Conservation (phyloP, 2,329 filamentous ascomycete genomes). For the Calonectria pteridis region DNA sequence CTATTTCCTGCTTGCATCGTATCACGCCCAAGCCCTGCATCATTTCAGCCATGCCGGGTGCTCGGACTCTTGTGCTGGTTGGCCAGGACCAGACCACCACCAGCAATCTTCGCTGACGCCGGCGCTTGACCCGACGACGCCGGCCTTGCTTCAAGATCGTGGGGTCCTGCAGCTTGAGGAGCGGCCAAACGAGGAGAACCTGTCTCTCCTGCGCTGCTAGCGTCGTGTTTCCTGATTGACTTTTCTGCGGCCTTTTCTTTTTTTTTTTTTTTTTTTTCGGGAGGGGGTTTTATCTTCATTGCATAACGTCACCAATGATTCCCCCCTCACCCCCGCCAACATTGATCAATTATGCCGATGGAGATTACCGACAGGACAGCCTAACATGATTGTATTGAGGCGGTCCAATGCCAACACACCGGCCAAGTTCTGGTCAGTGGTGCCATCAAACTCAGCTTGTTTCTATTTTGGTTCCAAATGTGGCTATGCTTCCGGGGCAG, state of each 20-base stretch:
- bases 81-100: not conserved
- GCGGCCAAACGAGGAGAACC: not conserved
- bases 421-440: conserved; percentile 3
- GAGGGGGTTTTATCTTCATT: not conserved
- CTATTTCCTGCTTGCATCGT: conserved; percentile 15
- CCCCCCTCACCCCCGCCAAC: not conserved
- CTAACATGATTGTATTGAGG: not conserved
- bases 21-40: conserved; percentile 14
- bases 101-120: not conserved
- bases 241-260: not conserved
- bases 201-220: not conserved
- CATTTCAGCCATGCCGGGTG: conserved; percentile 24
- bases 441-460: not conserved
- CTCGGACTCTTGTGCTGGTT: not conserved
- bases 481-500: conserved; percentile 14
- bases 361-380: conserved; percentile 5
- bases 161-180: not conserved
- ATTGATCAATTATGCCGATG: not conserved
- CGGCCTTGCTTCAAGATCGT: conserved; percentile 1
- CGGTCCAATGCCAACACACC: not conserved
- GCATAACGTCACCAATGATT: not conserved
- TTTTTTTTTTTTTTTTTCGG: too few species aligned
- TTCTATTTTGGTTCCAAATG: conserved; percentile 10
- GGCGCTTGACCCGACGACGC: conserved; percentile 7
- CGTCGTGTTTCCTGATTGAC: not conserved